Conservation (phyloP, 305 asterid species). For the Rubia tinctorum region DNA sequence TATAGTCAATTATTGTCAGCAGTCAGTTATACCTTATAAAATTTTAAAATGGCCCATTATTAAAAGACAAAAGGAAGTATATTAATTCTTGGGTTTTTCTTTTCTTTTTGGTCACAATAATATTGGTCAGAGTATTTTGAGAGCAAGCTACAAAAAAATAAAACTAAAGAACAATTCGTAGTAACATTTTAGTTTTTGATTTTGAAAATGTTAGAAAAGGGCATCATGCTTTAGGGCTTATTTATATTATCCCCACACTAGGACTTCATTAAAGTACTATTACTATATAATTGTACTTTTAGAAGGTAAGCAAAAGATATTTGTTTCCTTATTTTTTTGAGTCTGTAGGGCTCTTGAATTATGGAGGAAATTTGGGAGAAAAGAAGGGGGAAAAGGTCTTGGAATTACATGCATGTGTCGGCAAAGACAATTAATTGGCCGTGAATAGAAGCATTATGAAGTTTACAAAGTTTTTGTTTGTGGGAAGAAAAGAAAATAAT, state of each 20-base stretch:
- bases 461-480: neutral
- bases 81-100: neutral
- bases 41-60: too few relatives aligned
- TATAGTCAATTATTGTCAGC: too few relatives aligned
- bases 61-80: too few relatives aligned
- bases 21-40: too few relatives aligned
- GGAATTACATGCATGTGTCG: slow-evolving; percentile 11
- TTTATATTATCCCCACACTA: neutral
- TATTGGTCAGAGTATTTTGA: neutral
- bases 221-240: neutral
- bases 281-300: neutral
- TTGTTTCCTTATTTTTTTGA: neutral
- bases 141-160: neutral
- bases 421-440: slow-evolving; percentile 6
- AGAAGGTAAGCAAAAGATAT: neutral
- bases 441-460: neutral
- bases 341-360: slow-evolving; percentile 9
- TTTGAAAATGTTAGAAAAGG: neutral
- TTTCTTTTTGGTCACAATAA: neutral
- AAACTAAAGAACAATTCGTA: neutral
- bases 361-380: neutral
- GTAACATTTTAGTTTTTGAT: too few relatives aligned
- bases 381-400: too few relatives aligned
- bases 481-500: neutral
- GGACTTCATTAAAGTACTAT: neutral